phyloP scores from a whole-genome alignment of 1,284 basidiomycete species.

The Cerioporus squamosus region DNA sequence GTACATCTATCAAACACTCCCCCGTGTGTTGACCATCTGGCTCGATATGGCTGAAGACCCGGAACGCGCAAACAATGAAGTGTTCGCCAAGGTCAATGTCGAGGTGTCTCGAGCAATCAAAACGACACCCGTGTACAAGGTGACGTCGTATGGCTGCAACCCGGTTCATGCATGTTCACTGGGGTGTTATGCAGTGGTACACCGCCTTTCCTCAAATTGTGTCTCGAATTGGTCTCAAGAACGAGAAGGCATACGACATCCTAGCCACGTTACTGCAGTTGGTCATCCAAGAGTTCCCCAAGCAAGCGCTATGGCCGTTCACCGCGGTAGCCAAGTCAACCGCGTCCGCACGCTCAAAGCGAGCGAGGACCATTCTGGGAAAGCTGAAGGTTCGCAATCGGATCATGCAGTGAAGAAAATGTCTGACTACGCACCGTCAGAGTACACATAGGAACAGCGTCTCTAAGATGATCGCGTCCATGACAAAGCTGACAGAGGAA shows the following conservation, averaged over 20 bases:
- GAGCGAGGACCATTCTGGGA: slow-evolving; percentile 71
- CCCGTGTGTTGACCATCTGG: slow-evolving; percentile 95
- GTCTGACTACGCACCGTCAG: slow-evolving; percentile 27
- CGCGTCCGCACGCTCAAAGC: slow-evolving; percentile 61
- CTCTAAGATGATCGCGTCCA: slow-evolving; percentile 58
- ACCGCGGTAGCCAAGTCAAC: slow-evolving; percentile 89
- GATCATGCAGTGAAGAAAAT: not conserved
- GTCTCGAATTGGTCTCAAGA: slow-evolving; percentile 88
- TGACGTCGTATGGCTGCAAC: slow-evolving; percentile 29
- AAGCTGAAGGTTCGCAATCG: slow-evolving; percentile 59
- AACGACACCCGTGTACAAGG: slow-evolving; percentile 79
- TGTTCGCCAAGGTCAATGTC: slow-evolving; percentile 61
- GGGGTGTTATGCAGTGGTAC: slow-evolving; percentile 73
- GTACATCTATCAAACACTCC: slow-evolving; percentile 96
- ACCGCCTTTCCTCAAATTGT: slow-evolving; percentile 98
- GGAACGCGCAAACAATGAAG: slow-evolving; percentile 37
- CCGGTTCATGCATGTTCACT: not conserved
- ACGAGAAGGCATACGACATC: slow-evolving; percentile 67
- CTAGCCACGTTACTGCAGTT: slow-evolving; percentile 74
- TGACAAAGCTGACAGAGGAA: slow-evolving; percentile 66
- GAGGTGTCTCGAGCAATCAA: slow-evolving; percentile 60
- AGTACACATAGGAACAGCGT: slow-evolving; percentile 43
- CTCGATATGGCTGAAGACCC: slow-evolving; percentile 85
- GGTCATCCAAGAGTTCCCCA: slow-evolving; percentile 85
- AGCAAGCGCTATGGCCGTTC: slow-evolving; percentile 95